Evolutionary conservation across 2,329 filamentous ascomycete species (phyloP).

Genomic region (Penicillium vulpinum): DNA sequence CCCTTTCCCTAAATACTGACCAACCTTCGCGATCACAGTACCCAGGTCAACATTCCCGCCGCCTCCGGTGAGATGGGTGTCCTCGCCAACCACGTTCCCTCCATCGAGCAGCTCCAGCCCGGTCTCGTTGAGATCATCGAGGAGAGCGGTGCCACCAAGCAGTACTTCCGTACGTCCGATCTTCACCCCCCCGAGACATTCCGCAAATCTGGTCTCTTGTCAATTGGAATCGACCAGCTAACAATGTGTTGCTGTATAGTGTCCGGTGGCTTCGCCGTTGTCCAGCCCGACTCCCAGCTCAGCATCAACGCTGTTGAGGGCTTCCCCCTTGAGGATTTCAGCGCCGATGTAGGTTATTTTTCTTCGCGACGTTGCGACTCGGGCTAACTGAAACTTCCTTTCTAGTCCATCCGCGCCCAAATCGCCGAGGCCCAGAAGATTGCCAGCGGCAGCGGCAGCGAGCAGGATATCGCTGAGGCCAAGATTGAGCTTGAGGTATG

Average conservation of each 20-base stretch:
- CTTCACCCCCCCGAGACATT: constrained; percentile 7
- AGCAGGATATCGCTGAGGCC: constrained; percentile 96
- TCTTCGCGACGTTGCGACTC: neutral
- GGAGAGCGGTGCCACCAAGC: constrained; percentile 84
- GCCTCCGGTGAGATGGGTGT: constrained; percentile 99
- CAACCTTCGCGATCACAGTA: constrained; percentile 67
- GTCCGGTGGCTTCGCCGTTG: constrained; percentile 93
- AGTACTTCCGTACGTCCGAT: constrained; percentile 85
- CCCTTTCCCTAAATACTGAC: constrained; percentile 40
- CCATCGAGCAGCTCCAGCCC: constrained; percentile 98
- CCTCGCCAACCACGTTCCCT: constrained; percentile 96
- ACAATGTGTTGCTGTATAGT: constrained; percentile 56
- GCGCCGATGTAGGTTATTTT: constrained; percentile 64
- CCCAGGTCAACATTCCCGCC: constrained; percentile 98
- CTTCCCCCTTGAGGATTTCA: constrained; percentile 94
- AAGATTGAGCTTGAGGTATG: constrained; percentile 98
- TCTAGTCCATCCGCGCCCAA: constrained; percentile 75
- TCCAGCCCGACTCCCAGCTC: constrained; percentile 90
- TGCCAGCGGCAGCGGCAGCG: constrained; percentile 82
- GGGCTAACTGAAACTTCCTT: constrained; percentile 8
- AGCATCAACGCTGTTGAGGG: constrained; percentile 99
- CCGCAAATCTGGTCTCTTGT: constrained; percentile 3
- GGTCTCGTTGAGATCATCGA: constrained; percentile 94
- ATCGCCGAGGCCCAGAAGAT: constrained; percentile 96
- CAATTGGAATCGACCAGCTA: constrained; percentile 18